Conservation (phyloP, 202 grass and related monocot species). For the Bolboschoenoplectus hybrid region DNA sequence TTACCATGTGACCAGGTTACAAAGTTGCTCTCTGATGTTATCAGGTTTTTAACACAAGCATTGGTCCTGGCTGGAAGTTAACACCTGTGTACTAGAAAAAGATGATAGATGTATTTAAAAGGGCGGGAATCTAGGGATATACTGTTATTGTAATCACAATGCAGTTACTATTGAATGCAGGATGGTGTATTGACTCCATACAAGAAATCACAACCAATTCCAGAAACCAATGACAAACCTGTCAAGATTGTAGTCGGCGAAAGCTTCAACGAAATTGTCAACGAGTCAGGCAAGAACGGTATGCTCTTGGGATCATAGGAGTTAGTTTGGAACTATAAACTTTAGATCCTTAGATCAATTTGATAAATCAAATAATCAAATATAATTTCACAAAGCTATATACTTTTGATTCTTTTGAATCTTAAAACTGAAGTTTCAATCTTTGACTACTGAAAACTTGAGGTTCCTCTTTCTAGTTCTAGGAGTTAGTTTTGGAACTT, state of each 20-base stretch:
- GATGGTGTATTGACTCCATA: slow-evolving; percentile 70
- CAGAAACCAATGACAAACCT: slow-evolving; percentile 68
- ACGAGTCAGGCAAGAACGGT: slow-evolving; percentile 86
- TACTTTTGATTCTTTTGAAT: not conserved
- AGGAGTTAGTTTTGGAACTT: not conserved
- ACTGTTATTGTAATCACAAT: slow-evolving; percentile 7
- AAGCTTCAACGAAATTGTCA: slow-evolving; percentile 68
- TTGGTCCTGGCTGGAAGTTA: not conserved
- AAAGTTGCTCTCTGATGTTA: slow-evolving; percentile 1
- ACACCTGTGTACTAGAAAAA: not conserved
- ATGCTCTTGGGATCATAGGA: slow-evolving; percentile 30
- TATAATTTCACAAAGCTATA: not conserved
- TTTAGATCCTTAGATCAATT: not conserved
- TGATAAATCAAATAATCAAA: not conserved
- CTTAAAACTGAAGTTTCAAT: not conserved
- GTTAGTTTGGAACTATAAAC: too few relatives aligned
- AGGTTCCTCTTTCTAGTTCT: not conserved
- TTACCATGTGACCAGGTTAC: not conserved
- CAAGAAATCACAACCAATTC: slow-evolving; percentile 80
- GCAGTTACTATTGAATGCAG: slow-evolving; percentile 46
- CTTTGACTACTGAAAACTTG: slow-evolving; percentile 3
- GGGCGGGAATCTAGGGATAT: not conserved
- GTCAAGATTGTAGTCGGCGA: slow-evolving; percentile 77
- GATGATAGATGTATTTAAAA: not conserved
- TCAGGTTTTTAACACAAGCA: not conserved